Evolutionary conservation across 371 early-diverging fungal genomes (phyloP).

Genomic region (Apophysomyces elegans): DNA sequence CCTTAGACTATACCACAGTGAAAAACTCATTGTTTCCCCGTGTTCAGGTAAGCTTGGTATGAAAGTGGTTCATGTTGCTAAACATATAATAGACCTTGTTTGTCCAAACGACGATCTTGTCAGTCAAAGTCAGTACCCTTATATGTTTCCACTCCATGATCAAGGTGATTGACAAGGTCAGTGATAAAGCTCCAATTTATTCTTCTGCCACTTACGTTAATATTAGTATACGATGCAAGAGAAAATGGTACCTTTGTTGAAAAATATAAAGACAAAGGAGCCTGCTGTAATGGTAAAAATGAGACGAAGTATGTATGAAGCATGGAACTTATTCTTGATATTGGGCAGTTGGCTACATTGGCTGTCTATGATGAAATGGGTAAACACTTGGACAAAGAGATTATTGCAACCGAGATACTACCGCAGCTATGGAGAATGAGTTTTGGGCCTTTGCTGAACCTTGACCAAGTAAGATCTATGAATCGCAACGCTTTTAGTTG

Average conservation of each 20-base stretch:
- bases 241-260: constrained; percentile 77
- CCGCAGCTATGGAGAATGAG: constrained; percentile 83
- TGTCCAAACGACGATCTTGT: constrained; percentile 67
- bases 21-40: constrained; percentile 77
- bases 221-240: constrained; percentile 66
- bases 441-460: constrained; percentile 71
- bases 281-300: constrained; percentile 72
- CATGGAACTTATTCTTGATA: not conserved
- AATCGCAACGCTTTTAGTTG: not conserved
- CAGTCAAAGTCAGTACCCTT: constrained; percentile 77
- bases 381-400: constrained; percentile 70
- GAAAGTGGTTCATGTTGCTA: not conserved
- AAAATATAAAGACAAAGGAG: constrained; percentile 79
- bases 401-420: constrained; percentile 76
- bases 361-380: constrained; percentile 83
- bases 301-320: not conserved
- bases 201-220: not conserved
- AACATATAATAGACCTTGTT: constrained; percentile 55
- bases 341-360: constrained; percentile 69
- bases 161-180: constrained; percentile 71
- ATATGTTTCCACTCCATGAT: constrained; percentile 80
- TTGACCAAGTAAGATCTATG: constrained; percentile 61
- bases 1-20: constrained; percentile 72
- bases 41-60: constrained; percentile 53
- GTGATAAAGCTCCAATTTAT: constrained; percentile 1